Evolutionary conservation across 306 rosid species (phyloP), one percentile per base, ranked within the genome.

Genomic region (Acacia acuminata): DNA sequence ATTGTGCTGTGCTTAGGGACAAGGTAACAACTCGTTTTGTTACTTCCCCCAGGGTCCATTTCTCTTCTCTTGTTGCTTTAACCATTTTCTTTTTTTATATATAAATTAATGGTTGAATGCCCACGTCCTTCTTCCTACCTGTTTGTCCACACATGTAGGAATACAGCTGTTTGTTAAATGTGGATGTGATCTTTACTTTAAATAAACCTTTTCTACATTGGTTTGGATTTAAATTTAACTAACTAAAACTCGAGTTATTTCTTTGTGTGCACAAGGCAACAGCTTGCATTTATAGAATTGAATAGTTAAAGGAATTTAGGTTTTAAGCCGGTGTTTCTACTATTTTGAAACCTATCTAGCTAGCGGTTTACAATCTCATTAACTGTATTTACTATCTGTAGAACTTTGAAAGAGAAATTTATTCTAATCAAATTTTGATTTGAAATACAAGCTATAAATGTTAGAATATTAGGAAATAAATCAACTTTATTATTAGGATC

Each of bases 1-100:
- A 83, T 96, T 69, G 97, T 96, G 75, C 87, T 96, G 81, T 96
- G 99, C 90, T 82, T 96, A 83, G 99, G 99, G 84, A 96, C 99
- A 63, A 96, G 99, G 99, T 96, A 88, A 75, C 17, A 45, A 16
- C 58, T 11, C 55, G 27, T 66, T 76, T 79, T 34, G 56, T 79
- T 73, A 65, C 81, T 48, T 58, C 40, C 47, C 56, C 30, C 65
- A n/a, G 30, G 43, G 15, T 4, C 7, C 10, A 17, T 68, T 9
- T 68, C 8, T 6, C n/a, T 20, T 38, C 30, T 20, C 77, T 58
- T 70, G 55, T 43, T 70, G 32, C 56, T 71, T 22, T 3, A 44
- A 44, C 36, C 3, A 22, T 44, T 71, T 24, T 38, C 27, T 3
- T 56, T 56, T 48, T 56, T 7, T n/a, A 20, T 10, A 56, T 56